Percentiles rank a stretch among this genome's conserved stretches.
phyloP scores from a whole-genome alignment of 148 eudicot species.

The Diospyros lotus region DNA sequence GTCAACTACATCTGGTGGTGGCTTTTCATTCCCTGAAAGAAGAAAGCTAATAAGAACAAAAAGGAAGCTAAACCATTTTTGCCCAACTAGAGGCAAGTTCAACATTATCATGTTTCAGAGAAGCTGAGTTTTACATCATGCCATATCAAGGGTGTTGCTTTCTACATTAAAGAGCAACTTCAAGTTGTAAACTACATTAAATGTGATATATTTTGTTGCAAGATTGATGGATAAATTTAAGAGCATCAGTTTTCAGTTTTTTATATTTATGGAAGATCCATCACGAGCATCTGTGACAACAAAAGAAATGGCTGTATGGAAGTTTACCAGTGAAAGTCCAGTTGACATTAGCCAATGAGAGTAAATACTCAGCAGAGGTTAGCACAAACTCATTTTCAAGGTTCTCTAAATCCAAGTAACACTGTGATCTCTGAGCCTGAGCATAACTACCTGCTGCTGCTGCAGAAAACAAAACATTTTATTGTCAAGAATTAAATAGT shows the following conservation, averaged over 20 bases:
- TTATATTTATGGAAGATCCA: not conserved
- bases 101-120: conserved; percentile 4
- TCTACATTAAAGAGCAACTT: not conserved
- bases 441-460: conserved; percentile 44
- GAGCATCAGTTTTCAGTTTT: not conserved
- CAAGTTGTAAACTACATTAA: not conserved
- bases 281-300: not conserved
- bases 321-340: conserved; percentile 67
- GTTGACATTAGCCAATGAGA: conserved; percentile 64
- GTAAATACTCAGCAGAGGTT: conserved; percentile 76
- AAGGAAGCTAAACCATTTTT: not conserved
- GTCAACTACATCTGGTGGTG: conserved; percentile 64
- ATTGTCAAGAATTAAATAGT: not conserved
- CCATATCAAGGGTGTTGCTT: not conserved
- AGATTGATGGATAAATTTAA: not conserved
- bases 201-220: not conserved
- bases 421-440: conserved; percentile 37
- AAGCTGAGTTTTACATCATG: not conserved
- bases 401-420: conserved; percentile 58
- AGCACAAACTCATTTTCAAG: conserved; percentile 92
- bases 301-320: not conserved
- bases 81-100: not conserved
- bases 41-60: conserved; percentile 1
- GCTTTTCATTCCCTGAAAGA: conserved; percentile 49
- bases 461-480: conserved; percentile 17